Evolutionary conservation across 2,329 filamentous ascomycete species (phyloP).

Genomic region (Aspergillus jensenii): DNA sequence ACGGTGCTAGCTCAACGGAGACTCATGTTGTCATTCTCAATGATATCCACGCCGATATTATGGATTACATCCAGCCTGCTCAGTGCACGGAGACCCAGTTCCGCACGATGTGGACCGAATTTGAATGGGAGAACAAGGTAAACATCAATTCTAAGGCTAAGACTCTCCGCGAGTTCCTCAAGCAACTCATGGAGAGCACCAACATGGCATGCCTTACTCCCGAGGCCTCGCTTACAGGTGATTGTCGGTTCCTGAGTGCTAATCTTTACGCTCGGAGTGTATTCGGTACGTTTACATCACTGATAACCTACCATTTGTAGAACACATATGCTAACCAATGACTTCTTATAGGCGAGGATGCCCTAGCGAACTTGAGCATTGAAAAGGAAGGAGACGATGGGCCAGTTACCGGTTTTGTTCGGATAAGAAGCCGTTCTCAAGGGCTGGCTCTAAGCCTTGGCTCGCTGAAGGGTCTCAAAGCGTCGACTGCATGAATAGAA

Average conservation of each 20-base stretch:
- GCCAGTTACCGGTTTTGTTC: slow-evolving; percentile 93
- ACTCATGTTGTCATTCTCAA: slow-evolving; percentile 97
- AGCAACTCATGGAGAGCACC: slow-evolving; percentile 92
- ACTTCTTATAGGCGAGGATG: slow-evolving; percentile 80
- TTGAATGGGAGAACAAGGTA: slow-evolving; percentile 99
- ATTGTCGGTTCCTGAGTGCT: slow-evolving; percentile 96
- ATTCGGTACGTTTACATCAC: slow-evolving; percentile 72
- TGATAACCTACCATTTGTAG: neutral
- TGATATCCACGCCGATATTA: slow-evolving; percentile 97
- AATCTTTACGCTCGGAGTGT: slow-evolving; percentile 96
- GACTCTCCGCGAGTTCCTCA: slow-evolving; percentile 84
- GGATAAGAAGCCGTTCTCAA: slow-evolving; percentile 96
- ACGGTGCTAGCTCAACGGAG: slow-evolving; percentile 86
- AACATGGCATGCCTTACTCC: slow-evolving; percentile 99
- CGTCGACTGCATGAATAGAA: slow-evolving; percentile 48
- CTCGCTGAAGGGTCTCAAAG: slow-evolving; percentile 91
- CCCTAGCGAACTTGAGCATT: slow-evolving; percentile 93
- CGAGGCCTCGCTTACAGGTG: slow-evolving; percentile 92
- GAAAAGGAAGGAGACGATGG: slow-evolving; percentile 96
- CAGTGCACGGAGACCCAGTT: slow-evolving; percentile 97
- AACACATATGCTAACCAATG: slow-evolving; percentile 21
- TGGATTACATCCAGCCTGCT: slow-evolving; percentile 99
- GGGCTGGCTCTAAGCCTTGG: slow-evolving; percentile 91
- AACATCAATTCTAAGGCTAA: slow-evolving; percentile 99
- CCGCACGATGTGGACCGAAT: slow-evolving; percentile 99